A percentile compares a stretch with the other conserved stretches of the same genome.
phyloP scores from a whole-genome alignment of 2,329 filamentous ascomycete genomes.

The Blastomyces gilchristii region DNA sequence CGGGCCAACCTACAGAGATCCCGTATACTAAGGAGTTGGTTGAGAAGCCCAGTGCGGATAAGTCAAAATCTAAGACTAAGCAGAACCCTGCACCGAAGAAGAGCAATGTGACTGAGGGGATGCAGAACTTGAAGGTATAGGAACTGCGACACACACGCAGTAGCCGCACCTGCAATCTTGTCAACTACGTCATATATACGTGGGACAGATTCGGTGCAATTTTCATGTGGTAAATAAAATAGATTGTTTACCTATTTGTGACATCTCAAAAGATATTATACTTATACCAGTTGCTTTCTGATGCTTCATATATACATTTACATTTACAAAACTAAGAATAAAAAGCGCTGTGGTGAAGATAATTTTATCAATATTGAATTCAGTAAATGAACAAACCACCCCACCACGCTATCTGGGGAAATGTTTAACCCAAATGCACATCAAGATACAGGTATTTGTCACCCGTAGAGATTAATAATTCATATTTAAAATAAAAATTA shows the following conservation, averaged over 20 bases:
- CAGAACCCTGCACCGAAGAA: slow-evolving; percentile 21
- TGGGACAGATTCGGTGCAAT: too few species aligned
- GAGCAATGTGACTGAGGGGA: slow-evolving; percentile 31
- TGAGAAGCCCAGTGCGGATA: slow-evolving; percentile 59
- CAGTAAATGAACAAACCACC: too few species aligned
- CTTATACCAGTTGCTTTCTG: neutral
- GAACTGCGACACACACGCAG: neutral
- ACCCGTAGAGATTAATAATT: neutral
- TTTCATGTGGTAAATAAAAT: too few species aligned
- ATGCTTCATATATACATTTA: neutral
- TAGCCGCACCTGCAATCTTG: too few species aligned
- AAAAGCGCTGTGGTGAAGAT: neutral
- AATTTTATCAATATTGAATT: too few species aligned
- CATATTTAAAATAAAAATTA: neutral
- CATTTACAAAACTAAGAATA: neutral
- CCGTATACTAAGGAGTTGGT: slow-evolving; percentile 78
- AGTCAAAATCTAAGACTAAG: slow-evolving; percentile 38
- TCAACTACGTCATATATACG: too few species aligned
- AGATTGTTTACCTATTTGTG: neutral
- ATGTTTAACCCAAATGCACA: too few species aligned
- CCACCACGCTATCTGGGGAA: too few species aligned
- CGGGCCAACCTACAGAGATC: slow-evolving; percentile 79
- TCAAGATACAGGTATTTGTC: too few species aligned
- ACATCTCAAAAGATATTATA: neutral
- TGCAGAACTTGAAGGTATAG: slow-evolving; percentile 34